Conservation (phyloP, 192 early-diverging fungal species). For the Funneliformis mosseae region DNA sequence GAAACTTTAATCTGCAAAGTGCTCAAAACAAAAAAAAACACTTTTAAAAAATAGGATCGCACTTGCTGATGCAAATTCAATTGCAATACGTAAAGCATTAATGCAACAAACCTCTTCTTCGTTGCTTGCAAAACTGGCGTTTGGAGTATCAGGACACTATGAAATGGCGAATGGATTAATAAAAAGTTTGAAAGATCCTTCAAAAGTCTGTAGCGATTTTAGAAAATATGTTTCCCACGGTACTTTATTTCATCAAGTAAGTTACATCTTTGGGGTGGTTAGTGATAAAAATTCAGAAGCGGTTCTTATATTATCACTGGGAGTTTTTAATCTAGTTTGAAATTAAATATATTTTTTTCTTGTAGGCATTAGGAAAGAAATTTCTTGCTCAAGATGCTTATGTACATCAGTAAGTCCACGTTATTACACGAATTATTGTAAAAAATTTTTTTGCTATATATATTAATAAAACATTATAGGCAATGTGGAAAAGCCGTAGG, state of each 20-base stretch:
- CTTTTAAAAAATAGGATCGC: slow-evolving; percentile 45
- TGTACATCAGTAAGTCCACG: slow-evolving; percentile 55
- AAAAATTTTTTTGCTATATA: background rate
- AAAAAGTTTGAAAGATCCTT: slow-evolving; percentile 51
- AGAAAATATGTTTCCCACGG: slow-evolving; percentile 56
- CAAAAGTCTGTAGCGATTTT: slow-evolving; percentile 57
- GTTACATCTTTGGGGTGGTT: too few relatives aligned
- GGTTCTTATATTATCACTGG: too few relatives aligned
- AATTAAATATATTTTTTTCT: slow-evolving; percentile 3
- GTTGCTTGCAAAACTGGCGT: slow-evolving; percentile 55
- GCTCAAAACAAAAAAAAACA: background rate
- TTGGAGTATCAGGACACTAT: slow-evolving; percentile 59
- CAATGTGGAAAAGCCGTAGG: slow-evolving; percentile 59
- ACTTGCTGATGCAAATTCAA: slow-evolving; percentile 56
- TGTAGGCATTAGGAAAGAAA: slow-evolving; percentile 56
- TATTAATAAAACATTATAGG: slow-evolving; percentile 33
- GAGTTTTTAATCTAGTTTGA: too few relatives aligned
- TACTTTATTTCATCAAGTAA: slow-evolving; percentile 48
- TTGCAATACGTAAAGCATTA: slow-evolving; percentile 57
- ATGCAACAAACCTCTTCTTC: slow-evolving; percentile 53
- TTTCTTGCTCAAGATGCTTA: slow-evolving; percentile 59
- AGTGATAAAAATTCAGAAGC: too few relatives aligned
- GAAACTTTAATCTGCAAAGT: background rate
- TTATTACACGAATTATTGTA: background rate
- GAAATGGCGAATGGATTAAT: slow-evolving; percentile 60